Conservation (phyloP, 306 rosid species). For the Malus sylvestris region DNA sequence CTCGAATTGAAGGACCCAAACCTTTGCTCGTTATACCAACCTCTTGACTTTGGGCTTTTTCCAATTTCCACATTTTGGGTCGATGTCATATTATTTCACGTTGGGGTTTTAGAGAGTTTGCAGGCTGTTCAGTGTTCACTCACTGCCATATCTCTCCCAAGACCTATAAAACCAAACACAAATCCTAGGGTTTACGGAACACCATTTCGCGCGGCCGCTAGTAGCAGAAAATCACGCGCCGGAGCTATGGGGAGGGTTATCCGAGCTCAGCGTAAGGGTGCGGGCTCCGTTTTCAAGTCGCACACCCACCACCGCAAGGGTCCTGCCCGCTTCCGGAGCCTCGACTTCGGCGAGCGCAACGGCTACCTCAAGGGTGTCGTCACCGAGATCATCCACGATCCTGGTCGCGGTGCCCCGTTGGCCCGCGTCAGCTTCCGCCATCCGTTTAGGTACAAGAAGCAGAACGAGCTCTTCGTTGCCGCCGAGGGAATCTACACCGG, state of each 20-base stretch:
- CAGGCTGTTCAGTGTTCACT: no score
- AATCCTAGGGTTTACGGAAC: not conserved
- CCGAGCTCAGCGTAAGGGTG: constrained; percentile 21
- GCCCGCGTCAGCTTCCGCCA: constrained; percentile 18
- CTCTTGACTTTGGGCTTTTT: no score
- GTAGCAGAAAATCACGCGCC: not conserved
- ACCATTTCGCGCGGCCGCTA: not conserved
- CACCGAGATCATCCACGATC: constrained; percentile 22
- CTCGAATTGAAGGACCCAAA: no score
- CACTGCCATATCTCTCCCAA: no score
- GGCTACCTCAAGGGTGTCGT: constrained; percentile 21
- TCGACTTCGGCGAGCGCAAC: constrained; percentile 16
- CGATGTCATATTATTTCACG: no score
- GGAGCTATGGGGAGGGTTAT: constrained; percentile 7
- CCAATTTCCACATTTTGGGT: no score
- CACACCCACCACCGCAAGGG: constrained; percentile 22
- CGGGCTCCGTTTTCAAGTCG: constrained; percentile 17
- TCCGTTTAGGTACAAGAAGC: constrained; percentile 14
- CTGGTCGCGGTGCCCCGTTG: constrained; percentile 9
- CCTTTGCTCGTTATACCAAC: no score
- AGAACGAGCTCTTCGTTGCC: constrained; percentile 17
- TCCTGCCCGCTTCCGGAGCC: constrained; percentile 10
- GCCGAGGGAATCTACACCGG: constrained; percentile 11
- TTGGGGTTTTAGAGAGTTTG: not conserved
- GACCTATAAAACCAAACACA: no score